Base-by-base conservation (phyloP, 352 stramenopile genomes). In the Phytophthora megakarya region DNA sequence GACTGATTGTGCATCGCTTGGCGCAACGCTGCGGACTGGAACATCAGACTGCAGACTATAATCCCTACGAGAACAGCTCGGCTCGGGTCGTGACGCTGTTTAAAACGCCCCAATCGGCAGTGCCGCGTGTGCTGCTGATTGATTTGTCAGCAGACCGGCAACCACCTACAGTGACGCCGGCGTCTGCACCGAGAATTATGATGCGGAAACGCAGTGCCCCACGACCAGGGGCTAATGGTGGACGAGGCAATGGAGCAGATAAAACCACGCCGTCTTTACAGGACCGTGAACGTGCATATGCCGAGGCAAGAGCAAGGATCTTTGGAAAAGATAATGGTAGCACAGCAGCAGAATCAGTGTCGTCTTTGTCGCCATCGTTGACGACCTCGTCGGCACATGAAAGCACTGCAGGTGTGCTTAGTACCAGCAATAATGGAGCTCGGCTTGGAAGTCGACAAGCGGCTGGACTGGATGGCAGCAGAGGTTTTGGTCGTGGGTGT, bases 231-330 rank as follows among this genome's bases (percentile, higher is more conserved):
- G 49, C 62, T 0, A 82, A 82, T 42, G 72, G 65, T 12, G 82
- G 76, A 5, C 78, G 80, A 9, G 67, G 54, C 16, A 83, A 72
- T 44, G 75, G 80, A n/a, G 67, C 66, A 0, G 73, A 86, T 38
- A 93, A 80, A 46, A 76, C 76, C 30, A 76, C 80, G 42, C 83
- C 87, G 1, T 89, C 89, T 16, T 93, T 98, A 40, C 80, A 95
- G 61, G 95, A 98, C 71, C 95, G 92, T 21, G 95, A 98, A 76
- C 89, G 89, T 15, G 91, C 90, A 18, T 98, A 98, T 63, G 95
- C 93, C 6, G 95, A 98, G 67, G 93, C 95, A 10, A 75, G 95
- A 32, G 95, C 95, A n/a, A 81, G 95, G 11, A 98, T 98, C 61
- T 98, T 98, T 80, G 85, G 88, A 53, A 80, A 91, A 49, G 81